phyloP scores from a whole-genome alignment of 163 green algal species.

The Scenedesmus sp. region DNA sequence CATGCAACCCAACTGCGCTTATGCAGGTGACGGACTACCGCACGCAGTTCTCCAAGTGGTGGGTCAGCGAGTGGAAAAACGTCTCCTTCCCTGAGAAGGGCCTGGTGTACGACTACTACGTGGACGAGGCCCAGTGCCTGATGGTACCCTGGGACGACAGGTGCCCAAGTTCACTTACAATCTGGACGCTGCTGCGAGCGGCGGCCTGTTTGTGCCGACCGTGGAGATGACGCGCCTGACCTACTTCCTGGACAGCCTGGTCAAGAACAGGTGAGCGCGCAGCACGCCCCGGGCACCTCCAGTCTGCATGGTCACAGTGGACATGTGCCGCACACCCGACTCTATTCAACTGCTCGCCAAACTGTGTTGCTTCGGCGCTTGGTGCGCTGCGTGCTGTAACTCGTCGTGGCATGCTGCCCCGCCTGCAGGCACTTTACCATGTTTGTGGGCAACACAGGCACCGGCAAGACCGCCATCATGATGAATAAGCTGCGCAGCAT shows the following conservation, averaged over 20 bases:
- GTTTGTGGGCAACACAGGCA: slow-evolving; percentile 95
- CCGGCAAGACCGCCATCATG: slow-evolving; percentile 94
- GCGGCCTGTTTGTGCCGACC: slow-evolving; percentile 90
- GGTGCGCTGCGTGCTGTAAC: background rate
- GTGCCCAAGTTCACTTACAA: slow-evolving; percentile 86
- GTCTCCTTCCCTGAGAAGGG: slow-evolving; percentile 81
- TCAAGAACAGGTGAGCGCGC: slow-evolving; percentile 69
- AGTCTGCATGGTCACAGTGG: too few species aligned
- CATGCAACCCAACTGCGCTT: background rate
- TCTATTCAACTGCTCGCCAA: background rate
- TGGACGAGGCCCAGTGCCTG: slow-evolving; percentile 78
- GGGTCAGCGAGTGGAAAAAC: slow-evolving; percentile 87
- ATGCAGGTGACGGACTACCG: slow-evolving; percentile 82
- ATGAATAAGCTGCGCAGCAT: slow-evolving; percentile 90
- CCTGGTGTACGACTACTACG: slow-evolving; percentile 95
- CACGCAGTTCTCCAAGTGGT: slow-evolving; percentile 93
- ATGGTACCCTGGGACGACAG: slow-evolving; percentile 87
- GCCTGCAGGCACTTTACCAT: slow-evolving; percentile 86
- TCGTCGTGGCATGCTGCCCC: background rate
- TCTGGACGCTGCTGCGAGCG: slow-evolving; percentile 41
- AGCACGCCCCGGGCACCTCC: background rate
- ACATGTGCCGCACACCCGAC: background rate
- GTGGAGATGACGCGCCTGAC: slow-evolving; percentile 90
- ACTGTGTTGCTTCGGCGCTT: background rate
- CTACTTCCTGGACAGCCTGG: slow-evolving; percentile 89